Conservation (phyloP, 2,329 filamentous ascomycete genomes). For the Truncatella angustata region DNA sequence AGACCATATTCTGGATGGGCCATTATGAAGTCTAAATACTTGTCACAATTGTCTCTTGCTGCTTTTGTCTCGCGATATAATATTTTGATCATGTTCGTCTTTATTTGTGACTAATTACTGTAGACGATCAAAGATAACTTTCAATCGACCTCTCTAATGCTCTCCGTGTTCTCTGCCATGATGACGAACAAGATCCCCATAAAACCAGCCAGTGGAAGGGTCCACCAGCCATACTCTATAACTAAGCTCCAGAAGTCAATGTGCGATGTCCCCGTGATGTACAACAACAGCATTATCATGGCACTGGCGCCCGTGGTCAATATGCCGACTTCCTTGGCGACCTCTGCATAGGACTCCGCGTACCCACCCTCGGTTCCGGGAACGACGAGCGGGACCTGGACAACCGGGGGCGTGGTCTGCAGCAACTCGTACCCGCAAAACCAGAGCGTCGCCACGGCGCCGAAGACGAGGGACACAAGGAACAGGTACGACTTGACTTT, state of each 20-base stretch:
- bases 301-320: not conserved
- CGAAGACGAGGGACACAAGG: slow-evolving; percentile 1
- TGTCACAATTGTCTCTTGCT: too few species aligned
- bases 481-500: not conserved
- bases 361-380: not conserved
- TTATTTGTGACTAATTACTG: too few species aligned
- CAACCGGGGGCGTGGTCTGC: not conserved
- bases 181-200: not conserved
- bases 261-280: not conserved
- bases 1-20: too few species aligned
- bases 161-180: not conserved
- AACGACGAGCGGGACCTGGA: not conserved
- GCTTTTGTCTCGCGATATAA: too few species aligned
- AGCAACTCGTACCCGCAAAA: not conserved
- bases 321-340: slow-evolving; percentile 1
- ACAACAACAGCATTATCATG: not conserved
- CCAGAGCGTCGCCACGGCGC: not conserved
- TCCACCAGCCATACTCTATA: slow-evolving; percentile 4
- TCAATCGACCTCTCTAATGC: not conserved
- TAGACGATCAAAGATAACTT: too few species aligned
- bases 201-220: not conserved
- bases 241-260: slow-evolving; percentile 4
- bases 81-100: too few species aligned
- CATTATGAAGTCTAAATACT: too few species aligned
- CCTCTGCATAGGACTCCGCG: not conserved